phyloP scores from a whole-genome alignment of 179 eudicot genomes.

The Sideroxylon spinosum region DNA sequence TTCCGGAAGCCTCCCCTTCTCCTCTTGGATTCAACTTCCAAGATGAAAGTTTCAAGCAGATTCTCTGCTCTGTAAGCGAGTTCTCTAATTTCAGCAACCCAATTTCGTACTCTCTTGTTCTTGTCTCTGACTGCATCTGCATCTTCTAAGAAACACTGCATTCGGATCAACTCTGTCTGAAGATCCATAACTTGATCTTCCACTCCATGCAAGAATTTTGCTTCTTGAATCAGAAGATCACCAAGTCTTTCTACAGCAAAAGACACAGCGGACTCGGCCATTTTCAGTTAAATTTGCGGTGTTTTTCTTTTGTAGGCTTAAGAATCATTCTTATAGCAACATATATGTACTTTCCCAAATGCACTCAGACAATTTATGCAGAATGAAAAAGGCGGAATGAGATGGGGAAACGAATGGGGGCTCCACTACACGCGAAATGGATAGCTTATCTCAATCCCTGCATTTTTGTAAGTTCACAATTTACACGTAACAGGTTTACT shows the following conservation, averaged over 20 bases:
- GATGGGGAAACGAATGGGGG: too few species aligned
- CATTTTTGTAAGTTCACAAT: too few species aligned
- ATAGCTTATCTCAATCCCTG: too few species aligned
- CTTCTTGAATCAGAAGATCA: neutral
- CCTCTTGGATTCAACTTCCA: neutral
- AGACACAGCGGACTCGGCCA: neutral
- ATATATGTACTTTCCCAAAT: too few species aligned
- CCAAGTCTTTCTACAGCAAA: neutral
- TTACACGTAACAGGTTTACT: too few species aligned
- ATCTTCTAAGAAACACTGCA: neutral
- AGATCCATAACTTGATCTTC: neutral
- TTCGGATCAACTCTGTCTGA: neutral
- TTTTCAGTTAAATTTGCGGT: neutral
- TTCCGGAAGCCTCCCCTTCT: neutral
- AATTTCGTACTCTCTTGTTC: neutral
- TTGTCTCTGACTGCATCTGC: neutral
- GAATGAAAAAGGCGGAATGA: too few species aligned
- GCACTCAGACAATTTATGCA: too few species aligned
- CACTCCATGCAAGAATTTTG: constrained; percentile 4
- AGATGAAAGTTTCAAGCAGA: neutral
- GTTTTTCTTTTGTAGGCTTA: too few species aligned
- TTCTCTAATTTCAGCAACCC: neutral
- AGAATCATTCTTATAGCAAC: too few species aligned
- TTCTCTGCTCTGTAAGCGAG: neutral
- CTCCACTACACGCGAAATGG: too few species aligned